Conservation (phyloP, 2,329 filamentous ascomycete species). For the Tolypocladium paradoxum region DNA sequence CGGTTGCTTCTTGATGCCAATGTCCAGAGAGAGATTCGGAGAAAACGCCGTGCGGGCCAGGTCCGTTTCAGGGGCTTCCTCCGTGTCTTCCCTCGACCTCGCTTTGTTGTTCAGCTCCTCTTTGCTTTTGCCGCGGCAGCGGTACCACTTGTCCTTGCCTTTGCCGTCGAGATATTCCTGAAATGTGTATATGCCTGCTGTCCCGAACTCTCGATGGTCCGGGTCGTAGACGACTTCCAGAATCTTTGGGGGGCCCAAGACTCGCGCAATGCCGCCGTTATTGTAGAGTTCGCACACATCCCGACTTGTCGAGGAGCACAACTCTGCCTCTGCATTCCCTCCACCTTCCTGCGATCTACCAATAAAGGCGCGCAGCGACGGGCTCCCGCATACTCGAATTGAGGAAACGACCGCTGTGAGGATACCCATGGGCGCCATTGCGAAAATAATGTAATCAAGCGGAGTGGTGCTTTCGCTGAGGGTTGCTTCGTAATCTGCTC, state of each 20-base stretch:
- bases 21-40: background rate
- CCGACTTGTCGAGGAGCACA: constrained; percentile 27
- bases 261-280: constrained; percentile 18
- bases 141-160: background rate
- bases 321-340: constrained; percentile 23
- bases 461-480: constrained; percentile 19
- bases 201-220: background rate
- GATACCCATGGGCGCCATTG: constrained; percentile 26
- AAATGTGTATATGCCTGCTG: background rate
- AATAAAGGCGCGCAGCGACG: constrained; percentile 24
- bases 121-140: background rate
- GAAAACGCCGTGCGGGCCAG: background rate
- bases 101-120: background rate
- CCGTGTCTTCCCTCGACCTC: background rate
- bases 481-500: constrained; percentile 27
- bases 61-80: background rate
- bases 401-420: constrained; percentile 23
- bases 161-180: background rate
- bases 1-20: background rate
- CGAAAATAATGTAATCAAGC: constrained; percentile 21
- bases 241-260: constrained; percentile 21
- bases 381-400: constrained; percentile 19
- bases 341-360: constrained; percentile 25
- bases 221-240: constrained; percentile 17
- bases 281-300: constrained; percentile 29